Evolutionary conservation across 495 filamentous ascomycete genomes (phyloP).

Genomic region (Tuber borchii): DNA sequence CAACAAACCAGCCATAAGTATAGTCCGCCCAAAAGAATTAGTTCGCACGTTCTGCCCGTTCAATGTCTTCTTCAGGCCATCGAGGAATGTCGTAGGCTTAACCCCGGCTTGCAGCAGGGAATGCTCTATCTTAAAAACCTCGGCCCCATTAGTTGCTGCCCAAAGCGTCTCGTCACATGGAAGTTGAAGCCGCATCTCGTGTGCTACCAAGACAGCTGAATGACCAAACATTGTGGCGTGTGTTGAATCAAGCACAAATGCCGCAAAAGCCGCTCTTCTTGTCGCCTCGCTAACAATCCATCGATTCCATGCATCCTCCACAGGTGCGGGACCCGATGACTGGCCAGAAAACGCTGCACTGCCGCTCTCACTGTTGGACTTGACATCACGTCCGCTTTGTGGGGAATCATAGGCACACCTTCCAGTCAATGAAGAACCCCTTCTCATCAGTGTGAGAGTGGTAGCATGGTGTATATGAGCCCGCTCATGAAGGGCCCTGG

Average conservation of each 20-base stretch:
- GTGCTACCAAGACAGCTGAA: constrained; percentile 92
- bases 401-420: constrained; percentile 81
- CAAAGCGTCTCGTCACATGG: constrained; percentile 92
- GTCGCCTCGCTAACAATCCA: constrained; percentile 96
- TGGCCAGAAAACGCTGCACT: constrained; percentile 49
- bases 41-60: constrained; percentile 82
- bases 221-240: constrained; percentile 99
- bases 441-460: constrained; percentile 88
- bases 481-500: constrained; percentile 81
- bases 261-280: constrained; percentile 81
- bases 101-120: constrained; percentile 74
- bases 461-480: constrained; percentile 97
- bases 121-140: constrained; percentile 80
- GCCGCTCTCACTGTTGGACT: constrained; percentile 49
- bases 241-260: constrained; percentile 91
- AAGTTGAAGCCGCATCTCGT: constrained; percentile 85
- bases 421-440: constrained; percentile 87
- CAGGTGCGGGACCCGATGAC: constrained; percentile 58
- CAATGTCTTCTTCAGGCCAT: constrained; percentile 83
- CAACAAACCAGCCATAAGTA: constrained; percentile 88
- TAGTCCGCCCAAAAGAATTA: constrained; percentile 89
- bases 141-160: constrained; percentile 82
- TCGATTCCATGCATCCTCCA: constrained; percentile 90
- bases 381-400: constrained; percentile 66
- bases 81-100: constrained; percentile 81